Percentiles rank a stretch among this genome's conserved stretches.
Evolutionary conservation across 768 basidiomycete genomes (phyloP).

Genomic region (Wakefieldia striispora): DNA sequence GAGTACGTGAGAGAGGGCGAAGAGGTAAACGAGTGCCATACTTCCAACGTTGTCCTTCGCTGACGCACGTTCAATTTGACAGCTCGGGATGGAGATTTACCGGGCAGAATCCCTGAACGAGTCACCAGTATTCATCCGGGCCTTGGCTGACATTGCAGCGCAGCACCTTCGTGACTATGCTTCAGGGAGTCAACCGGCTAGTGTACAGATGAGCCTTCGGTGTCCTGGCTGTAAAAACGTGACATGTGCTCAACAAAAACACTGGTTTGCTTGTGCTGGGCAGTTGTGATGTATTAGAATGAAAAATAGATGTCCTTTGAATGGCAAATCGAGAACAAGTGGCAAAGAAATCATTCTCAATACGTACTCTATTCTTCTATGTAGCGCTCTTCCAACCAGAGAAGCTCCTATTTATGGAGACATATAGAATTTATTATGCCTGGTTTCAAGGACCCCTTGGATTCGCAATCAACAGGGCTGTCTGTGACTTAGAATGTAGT

Average conservation of each 20-base stretch:
- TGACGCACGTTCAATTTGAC: neutral
- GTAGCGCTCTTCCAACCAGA: too few relatives aligned
- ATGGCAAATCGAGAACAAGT: too few relatives aligned
- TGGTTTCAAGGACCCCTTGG: too few relatives aligned
- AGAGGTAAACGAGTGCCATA: constrained; percentile 56
- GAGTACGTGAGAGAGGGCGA: constrained; percentile 91
- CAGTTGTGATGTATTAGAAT: constrained; percentile 32
- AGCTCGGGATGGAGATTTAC: constrained; percentile 90
- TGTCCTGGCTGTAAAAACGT: constrained; percentile 94
- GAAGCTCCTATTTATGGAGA: too few relatives aligned
- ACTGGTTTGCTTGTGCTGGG: constrained; percentile 84
- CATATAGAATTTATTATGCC: too few relatives aligned
- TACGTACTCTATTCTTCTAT: too few relatives aligned
- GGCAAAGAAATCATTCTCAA: too few relatives aligned
- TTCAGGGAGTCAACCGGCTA: constrained; percentile 58
- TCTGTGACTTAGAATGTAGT: too few relatives aligned
- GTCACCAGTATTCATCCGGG: constrained; percentile 93
- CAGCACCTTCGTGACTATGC: constrained; percentile 70
- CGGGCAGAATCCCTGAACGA: constrained; percentile 92
- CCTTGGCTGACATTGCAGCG: constrained; percentile 86
- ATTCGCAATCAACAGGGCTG: too few relatives aligned
- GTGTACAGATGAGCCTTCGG: constrained; percentile 78
- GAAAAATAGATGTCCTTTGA: too few relatives aligned
- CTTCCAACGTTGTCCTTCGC: neutral
- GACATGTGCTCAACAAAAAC: constrained; percentile 84